Evolutionary conservation across 768 basidiomycete genomes (phyloP), one percentile per base, ranked within the genome.

Genomic region (Sporobolomyces pararoseus): DNA sequence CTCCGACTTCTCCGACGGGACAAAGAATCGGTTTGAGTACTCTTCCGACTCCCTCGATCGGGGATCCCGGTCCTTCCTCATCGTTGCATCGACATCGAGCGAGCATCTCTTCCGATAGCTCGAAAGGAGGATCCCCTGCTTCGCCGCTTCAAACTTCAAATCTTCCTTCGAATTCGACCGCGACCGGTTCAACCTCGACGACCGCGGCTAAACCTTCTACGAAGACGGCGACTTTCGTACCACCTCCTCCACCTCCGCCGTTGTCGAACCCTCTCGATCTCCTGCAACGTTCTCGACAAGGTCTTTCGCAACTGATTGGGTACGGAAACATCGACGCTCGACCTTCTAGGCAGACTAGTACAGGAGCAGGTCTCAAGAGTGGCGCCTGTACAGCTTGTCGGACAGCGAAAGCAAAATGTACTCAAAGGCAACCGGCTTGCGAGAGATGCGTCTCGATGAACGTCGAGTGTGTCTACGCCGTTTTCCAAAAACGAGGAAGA

Each of bases 321-420:
- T n/a, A 35, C 12, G 68, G 68, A 16, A 69, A 64, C 63, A 44
- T 69, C n/a, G 68, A 69, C 50, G 68, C 68, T 3, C 47, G 68
- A 14, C 68, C 68, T 5, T 69, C 68, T 0, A 35, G 68, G 13
- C 68, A 69, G 23, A 50, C 1, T 9, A 16, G 2, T 7, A 34
- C 37, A 0, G 37, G 27, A 0, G 19, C 57, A 1, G 2, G 62
- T 19, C 55, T 51, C n/a, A 51, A 52, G n/a, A 64, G 63, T 37
- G 68, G 68, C 0, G 68, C 68, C 5, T 69, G 68, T 42, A 19
- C 37, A 1, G 44, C 35, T 7, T 69, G 68, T 34, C 0, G 68
- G 16, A 19, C 25, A 0, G 62, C 63, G 10, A 69, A 70, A 46
- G 58, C 69, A 7, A 70, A 70, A 44, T 70, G 69, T 47, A 49